These are phyloP conservation scores for Cymbopogon citratus DNA, from an alignment of 176 grass and related monocot species.

Conservation along the genomic window DNA sequence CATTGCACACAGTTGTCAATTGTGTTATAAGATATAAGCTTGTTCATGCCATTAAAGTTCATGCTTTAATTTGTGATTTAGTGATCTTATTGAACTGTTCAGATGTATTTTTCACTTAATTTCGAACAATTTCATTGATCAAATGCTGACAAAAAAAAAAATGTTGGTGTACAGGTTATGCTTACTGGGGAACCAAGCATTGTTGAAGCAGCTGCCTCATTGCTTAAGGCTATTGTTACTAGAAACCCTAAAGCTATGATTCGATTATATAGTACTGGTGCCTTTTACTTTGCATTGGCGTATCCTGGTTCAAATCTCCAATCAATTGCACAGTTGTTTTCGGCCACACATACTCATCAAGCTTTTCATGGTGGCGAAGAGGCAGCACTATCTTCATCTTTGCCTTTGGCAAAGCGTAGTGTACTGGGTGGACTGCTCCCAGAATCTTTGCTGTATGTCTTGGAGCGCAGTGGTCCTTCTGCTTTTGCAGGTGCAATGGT, in stretches of 20 bases:
- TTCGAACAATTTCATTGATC: conserved; percentile 4
- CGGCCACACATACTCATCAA: conserved; percentile 86
- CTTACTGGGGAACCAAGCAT: conserved; percentile 95
- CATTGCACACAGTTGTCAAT: neutral
- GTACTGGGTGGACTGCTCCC: conserved; percentile 89
- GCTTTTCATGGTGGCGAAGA: conserved; percentile 99
- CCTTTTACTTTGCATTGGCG: conserved; percentile 88
- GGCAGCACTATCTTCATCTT: conserved; percentile 84
- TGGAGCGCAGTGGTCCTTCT: conserved; percentile 84
- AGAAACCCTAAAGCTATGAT: conserved; percentile 98
- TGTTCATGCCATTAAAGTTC: conserved; percentile 2
- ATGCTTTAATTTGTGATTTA: conserved; percentile 4
- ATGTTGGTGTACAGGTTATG: conserved; percentile 53
- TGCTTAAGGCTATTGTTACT: conserved; percentile 94
- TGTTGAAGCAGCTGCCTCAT: conserved; percentile 78
- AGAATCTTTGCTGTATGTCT: conserved; percentile 92
- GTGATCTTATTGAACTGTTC: neutral
- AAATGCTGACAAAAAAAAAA: conserved; percentile 3
- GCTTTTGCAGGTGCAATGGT: conserved; percentile 91
- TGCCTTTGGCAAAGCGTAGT: conserved; percentile 94
- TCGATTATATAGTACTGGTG: conserved; percentile 87
- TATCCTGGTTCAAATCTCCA: conserved; percentile 97
- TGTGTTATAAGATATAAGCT: conserved; percentile 29
- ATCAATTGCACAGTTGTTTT: conserved; percentile 87
- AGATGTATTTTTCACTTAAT: conserved; percentile 17